Percentiles rank a stretch among this genome's conserved stretches.
Conservation (phyloP, 768 basidiomycete species). For the Xerocomus brunneocitrinus region DNA sequence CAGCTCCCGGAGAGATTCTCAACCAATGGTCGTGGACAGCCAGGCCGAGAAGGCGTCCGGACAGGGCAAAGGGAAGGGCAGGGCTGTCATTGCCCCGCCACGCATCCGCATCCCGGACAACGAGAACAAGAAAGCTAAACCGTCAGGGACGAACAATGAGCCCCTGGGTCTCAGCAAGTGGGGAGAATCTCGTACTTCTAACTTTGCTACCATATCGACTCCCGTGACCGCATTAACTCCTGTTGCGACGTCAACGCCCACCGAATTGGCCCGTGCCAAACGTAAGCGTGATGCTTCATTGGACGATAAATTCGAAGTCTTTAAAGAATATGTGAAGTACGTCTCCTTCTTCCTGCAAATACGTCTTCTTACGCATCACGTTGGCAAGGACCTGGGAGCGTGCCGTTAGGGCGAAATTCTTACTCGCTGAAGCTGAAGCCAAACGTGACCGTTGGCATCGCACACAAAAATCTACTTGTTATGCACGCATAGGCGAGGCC, state of each 20-base stretch:
- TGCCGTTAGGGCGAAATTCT: slow-evolving; percentile 24
- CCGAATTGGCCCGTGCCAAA: slow-evolving; percentile 17
- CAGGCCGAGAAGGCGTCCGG: background rate
- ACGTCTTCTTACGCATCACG: background rate
- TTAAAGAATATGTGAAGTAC: slow-evolving; percentile 30
- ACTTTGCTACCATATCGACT: slow-evolving; percentile 4
- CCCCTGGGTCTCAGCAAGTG: slow-evolving; percentile 14
- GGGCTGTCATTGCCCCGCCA: slow-evolving; percentile 17
- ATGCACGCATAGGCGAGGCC: slow-evolving; percentile 28
- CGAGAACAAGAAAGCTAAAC: slow-evolving; percentile 12
- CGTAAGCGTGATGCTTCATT: slow-evolving; percentile 21
- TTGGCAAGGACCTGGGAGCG: slow-evolving; percentile 27
- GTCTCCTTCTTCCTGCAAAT: slow-evolving; percentile 1
- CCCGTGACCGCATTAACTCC: slow-evolving; percentile 11
- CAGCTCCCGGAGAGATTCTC: slow-evolving; percentile 3
- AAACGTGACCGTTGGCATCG: slow-evolving; percentile 28
- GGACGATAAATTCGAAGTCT: slow-evolving; percentile 22
- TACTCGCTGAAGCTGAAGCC: slow-evolving; percentile 26
- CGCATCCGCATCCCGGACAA: slow-evolving; percentile 22
- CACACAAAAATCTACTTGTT: slow-evolving; percentile 28
- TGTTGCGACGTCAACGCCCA: slow-evolving; percentile 11
- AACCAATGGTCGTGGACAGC: slow-evolving; percentile 9
- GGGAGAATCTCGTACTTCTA: slow-evolving; percentile 9
- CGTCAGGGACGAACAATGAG: slow-evolving; percentile 24
- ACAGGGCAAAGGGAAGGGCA: slow-evolving; percentile 11